Base-by-base conservation (phyloP, 2,329 filamentous ascomycete genomes). In the Neoascochyta sp. region DNA sequence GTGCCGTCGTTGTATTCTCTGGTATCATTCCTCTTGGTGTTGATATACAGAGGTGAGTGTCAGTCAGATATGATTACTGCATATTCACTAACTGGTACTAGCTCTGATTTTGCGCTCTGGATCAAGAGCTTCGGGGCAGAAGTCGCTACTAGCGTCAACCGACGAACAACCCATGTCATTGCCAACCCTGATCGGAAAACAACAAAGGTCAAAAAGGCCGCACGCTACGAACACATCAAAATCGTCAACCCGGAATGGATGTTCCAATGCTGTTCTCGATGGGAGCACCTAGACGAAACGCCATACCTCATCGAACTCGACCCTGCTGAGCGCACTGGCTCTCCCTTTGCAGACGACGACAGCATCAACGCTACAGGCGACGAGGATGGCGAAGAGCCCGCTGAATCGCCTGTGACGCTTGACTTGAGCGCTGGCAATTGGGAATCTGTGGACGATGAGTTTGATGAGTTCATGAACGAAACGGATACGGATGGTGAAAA, bases 171-270 rank as follows among this genome's bases (percentile, higher is more conserved):
- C 0, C 85, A 89, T 59, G 73, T 89, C 4, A 82, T 89, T 3
- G 80, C 84, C 7, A 81, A 78, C 29, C 78, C 77, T 11, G 72
- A 76, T 10, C 73, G 83, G 14, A 80, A 89, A 13, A 96, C 92
- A 0, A 83, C 86, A 30, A 98, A 98, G 65, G 87, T 96, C 23
- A 82, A 86, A 26, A 83, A 89, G 61, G 92, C 92, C 0, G 81
- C 85, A 9, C 79, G 81, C 42, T 83, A 87, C 32, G 72, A 83
- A 0, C 78, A 79, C 29, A 85, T 96, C 62, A 89, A 88, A 59
- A 94, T 98, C 36, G 92, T 98, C 26, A 88, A 83, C 47, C 84
- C 88, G 30, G 80, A 86, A 50, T 98, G 92, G 92, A 78, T 98
- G 16, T 74, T 81, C 17, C 83, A 89, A 46, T 93, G 82, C 32